Base-by-base conservation (phyloP, 139 green algal species). In the Pedinophyceae sp. region DNA sequence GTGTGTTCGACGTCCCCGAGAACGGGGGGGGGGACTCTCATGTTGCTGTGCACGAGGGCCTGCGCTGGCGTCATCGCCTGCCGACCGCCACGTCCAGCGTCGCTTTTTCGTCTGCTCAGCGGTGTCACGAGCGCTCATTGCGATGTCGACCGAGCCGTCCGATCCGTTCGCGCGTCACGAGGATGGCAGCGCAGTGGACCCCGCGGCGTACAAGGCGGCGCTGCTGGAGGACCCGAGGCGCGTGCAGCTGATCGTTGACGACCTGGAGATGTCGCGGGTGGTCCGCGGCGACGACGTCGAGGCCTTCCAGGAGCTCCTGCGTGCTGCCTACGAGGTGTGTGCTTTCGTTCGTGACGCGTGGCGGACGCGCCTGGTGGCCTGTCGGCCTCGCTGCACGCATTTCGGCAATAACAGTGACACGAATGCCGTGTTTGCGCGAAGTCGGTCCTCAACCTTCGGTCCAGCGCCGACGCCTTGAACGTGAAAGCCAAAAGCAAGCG, bases 301-400 rank as follows among this genome's bases (percentile, higher is more conserved):
- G 22, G 75, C 75, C 17, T 74, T 88, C 38, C 78, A 88, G 41
- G 61, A 77, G 27, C 63, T 88, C 13, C 61, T 88, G n/a, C 85
- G 73, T 41, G 55, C 61, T 16, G 59, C 73, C 1, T 80, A 73
- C 22, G 22, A 72, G 57, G 76, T 73, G 27, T 16, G 57, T 40
- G 18, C 1, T 2, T 7, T n/a, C 3, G 47, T 3, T 2, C 7
- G 19, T 3, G 20, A 13, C 18, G 30, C 22, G 13, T 50, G 17
- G 16, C 18, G 34, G 34, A 7, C 34, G 34, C 13, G 34, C 7
- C 34, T 43, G 34, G 10, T n/a, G n/a, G n/a, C n/a, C n/a, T n/a
- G n/a, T n/a, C n/a, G n/a, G n/a, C n/a, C n/a, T n/a, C n/a, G n/a
- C n/a, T n/a, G n/a, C n/a, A n/a, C n/a, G n/a, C n/a, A n/a, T n/a